These are phyloP conservation scores for Daucus carota DNA, from an alignment of 129 eudicot genomes.

Conservation along the genomic window DNA sequence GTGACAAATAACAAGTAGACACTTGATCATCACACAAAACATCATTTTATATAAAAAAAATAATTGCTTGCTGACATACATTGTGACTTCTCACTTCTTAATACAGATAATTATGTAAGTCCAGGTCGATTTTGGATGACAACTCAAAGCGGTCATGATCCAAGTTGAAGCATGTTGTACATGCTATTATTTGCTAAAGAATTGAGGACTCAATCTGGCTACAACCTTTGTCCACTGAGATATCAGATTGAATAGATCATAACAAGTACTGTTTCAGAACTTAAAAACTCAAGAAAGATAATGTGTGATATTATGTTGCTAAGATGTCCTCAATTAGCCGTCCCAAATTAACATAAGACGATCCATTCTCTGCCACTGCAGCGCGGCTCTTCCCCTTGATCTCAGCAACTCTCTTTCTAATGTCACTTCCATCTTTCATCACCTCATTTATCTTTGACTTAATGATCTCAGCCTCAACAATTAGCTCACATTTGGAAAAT, in stretches of 20 bases:
- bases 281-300: not conserved
- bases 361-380: slow-evolving; percentile 3
- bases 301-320: not conserved
- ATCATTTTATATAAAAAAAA: too few relatives aligned
- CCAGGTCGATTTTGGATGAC: too few relatives aligned
- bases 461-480: not conserved
- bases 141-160: too few relatives aligned
- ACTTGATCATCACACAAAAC: too few relatives aligned
- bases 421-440: slow-evolving; percentile 5
- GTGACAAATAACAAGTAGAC: too few relatives aligned
- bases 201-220: too few relatives aligned
- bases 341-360: not conserved
- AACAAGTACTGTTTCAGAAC: not conserved
- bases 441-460: not conserved
- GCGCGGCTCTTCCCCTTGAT: not conserved
- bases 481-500: not conserved
- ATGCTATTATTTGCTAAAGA: too few relatives aligned
- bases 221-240: too few relatives aligned
- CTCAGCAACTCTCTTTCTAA: not conserved
- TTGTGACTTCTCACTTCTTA: too few relatives aligned
- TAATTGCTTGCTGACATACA: too few relatives aligned
- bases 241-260: not conserved
- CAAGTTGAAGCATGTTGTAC: too few relatives aligned
- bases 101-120: too few relatives aligned
- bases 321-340: not conserved